Base-by-base conservation (phyloP, 345 rosid species). In the Litchi chinensis region DNA sequence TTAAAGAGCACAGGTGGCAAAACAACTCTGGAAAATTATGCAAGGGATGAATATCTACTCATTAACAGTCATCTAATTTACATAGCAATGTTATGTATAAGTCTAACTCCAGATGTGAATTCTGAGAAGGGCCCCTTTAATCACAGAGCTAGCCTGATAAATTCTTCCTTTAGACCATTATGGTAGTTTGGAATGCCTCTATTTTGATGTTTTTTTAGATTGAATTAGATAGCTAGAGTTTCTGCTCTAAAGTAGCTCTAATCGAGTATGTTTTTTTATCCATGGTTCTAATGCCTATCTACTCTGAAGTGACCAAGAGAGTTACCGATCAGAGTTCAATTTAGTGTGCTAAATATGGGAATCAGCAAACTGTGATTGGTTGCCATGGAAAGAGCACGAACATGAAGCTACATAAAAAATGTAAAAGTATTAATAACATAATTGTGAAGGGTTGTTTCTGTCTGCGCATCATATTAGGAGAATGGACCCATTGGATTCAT, bases 341-440 rank as follows among this genome's bases (percentile, higher is more conserved):
- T 71, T 9, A 50, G 43, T 56, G 54, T 52, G 24, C 46, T 71
- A 19, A 59, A 71, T 71, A 11, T 8, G 75, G 75, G 43, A 28
- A 50, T 71, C 62, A 16, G 10, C 37, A 54, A 28, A 54, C 52
- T 12, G 18, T 56, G 64, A 37, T 18, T 13, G 6, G 44, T 5
- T 8, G 21, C 46, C 75, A 28, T 71, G 54, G 64, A 26, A 52
- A 50, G 63, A 19, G 41, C 13, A 28, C 22, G 15, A 26, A 15
- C 16, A 6, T 10, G 28, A 10, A 32, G 64, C 64, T 8, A 32
- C 54, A 52, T 46, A 54, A 22, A 46, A 6, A 67, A 1, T 40
- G 18, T 39, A 19, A 12, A 19, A 39, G 1, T 3, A 41, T 40
- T 67, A 19, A 48, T 46, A 41, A 67, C 11, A 41, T 40, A 67